Evolutionary conservation across 176 grass and related monocot species (phyloP).

Genomic region (Oryza punctata): DNA sequence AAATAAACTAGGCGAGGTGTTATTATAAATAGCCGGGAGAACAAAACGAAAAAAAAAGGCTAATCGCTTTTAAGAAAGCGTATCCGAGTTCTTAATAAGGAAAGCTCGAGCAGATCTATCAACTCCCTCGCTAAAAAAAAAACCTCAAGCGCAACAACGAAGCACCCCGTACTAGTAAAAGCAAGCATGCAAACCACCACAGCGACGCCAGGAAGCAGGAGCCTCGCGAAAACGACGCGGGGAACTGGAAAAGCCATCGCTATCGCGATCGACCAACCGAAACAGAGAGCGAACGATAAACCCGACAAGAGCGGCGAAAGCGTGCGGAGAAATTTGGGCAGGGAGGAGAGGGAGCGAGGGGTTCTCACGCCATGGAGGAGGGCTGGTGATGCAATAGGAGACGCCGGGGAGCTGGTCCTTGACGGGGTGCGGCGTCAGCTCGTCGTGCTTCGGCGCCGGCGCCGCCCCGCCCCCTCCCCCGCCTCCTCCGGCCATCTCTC

Average conservation of each 20-base stretch:
- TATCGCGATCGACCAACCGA: slow-evolving; percentile 4
- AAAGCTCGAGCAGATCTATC: slow-evolving; percentile 54
- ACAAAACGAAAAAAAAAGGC: slow-evolving; percentile 40
- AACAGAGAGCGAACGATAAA: background rate
- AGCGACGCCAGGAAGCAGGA: background rate
- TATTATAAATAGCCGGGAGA: slow-evolving; percentile 35
- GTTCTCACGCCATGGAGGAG: slow-evolving; percentile 93
- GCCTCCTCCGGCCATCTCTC: slow-evolving; percentile 65
- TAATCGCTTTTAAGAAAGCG: slow-evolving; percentile 9
- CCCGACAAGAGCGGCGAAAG: background rate
- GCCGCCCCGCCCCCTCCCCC: slow-evolving; percentile 57
- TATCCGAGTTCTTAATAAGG: slow-evolving; percentile 26
- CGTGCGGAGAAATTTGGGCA: background rate
- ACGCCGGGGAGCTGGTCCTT: slow-evolving; percentile 85
- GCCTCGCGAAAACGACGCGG: slow-evolving; percentile 41
- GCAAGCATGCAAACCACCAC: background rate
- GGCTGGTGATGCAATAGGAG: slow-evolving; percentile 97
- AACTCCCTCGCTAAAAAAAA: slow-evolving; percentile 20
- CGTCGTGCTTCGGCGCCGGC: slow-evolving; percentile 87
- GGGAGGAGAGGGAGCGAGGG: background rate
- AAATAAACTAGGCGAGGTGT: background rate
- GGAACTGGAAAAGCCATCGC: slow-evolving; percentile 30
- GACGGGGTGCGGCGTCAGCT: slow-evolving; percentile 88
- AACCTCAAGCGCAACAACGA: background rate
- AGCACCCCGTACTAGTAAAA: background rate